phyloP scores from a whole-genome alignment of 75 land plant genomes.

The Ceratopteris richardii region DNA sequence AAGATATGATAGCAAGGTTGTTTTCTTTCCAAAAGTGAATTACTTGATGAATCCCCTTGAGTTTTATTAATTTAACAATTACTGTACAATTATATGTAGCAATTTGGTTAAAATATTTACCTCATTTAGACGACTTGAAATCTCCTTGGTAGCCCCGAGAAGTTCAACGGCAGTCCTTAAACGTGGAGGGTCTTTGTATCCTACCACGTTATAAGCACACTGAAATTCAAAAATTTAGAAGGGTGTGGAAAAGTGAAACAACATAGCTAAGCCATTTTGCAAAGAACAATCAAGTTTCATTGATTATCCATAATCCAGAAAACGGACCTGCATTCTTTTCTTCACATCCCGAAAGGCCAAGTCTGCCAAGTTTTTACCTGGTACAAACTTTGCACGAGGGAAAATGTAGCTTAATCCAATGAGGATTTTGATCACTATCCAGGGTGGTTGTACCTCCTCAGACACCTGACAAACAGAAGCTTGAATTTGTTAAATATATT shows the following conservation, averaged over 20 bases:
- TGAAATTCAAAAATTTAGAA: constrained; percentile 15
- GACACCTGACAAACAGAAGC: constrained; percentile 47
- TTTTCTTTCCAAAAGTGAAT: too few species aligned
- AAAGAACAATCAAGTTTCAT: too few species aligned
- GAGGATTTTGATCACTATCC: constrained; percentile 46
- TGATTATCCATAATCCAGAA: too few species aligned
- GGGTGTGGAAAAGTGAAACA: too few species aligned
- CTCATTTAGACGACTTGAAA: constrained; percentile 52
- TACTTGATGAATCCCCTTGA: too few species aligned
- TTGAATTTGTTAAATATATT: too few species aligned
- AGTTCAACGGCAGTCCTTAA: constrained; percentile 70
- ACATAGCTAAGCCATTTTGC: too few species aligned
- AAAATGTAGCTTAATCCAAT: constrained; percentile 49
- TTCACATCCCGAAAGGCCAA: constrained; percentile 65
- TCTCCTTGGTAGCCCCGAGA: constrained; percentile 68
- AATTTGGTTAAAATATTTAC: too few species aligned
- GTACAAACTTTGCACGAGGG: constrained; percentile 73
- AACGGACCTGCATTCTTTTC: constrained; percentile 73
- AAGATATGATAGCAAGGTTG: too few species aligned
- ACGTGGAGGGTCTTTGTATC: constrained; percentile 73
- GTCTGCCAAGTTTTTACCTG: constrained; percentile 76
- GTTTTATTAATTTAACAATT: too few species aligned
- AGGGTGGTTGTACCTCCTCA: constrained; percentile 75
- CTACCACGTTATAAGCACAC: constrained; percentile 69
- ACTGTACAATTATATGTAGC: too few species aligned